Conservation (phyloP, 495 filamentous ascomycete species). For the Neurospora sp. region DNA sequence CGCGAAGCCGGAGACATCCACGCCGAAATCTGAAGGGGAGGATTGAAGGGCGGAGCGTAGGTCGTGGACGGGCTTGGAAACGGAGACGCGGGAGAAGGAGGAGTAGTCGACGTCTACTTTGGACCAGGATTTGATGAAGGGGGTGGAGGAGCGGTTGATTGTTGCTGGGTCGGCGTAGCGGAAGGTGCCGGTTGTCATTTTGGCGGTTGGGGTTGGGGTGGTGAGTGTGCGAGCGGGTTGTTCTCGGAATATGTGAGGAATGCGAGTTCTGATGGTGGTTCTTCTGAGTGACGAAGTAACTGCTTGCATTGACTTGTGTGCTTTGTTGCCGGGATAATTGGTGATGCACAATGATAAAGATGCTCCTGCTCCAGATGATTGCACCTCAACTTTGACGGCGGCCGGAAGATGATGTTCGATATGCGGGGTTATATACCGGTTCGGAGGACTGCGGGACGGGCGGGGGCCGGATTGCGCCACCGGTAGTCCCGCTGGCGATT, state of each 20-base stretch:
- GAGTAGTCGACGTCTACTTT: conserved; percentile 28
- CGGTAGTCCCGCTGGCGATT: not conserved
- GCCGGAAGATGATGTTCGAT: not conserved
- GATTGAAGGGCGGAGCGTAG: not conserved
- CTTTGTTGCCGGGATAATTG: not conserved
- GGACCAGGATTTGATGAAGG: conserved; percentile 23
- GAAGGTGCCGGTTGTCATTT: conserved; percentile 18
- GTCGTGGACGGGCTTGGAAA: not conserved
- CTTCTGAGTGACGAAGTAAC: not conserved
- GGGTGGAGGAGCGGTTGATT: conserved; percentile 11
- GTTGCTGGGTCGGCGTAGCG: conserved; percentile 17
- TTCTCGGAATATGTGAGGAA: too few relatives aligned
- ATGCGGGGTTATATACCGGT: not conserved
- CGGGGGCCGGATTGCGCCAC: not conserved
- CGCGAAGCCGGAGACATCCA: conserved; percentile 33
- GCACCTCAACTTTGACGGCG: not conserved
- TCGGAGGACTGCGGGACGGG: not conserved
- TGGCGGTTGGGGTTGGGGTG: not conserved
- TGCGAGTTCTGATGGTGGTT: not conserved
- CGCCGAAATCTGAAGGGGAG: conserved; percentile 14
- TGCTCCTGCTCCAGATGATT: not conserved
- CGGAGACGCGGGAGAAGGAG: conserved; percentile 16
- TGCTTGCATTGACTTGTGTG: not conserved
- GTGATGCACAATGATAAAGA: not conserved
- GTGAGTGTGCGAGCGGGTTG: not conserved